Conservation (phyloP, 306 rosid genomes). For the Clitoria ternatea region DNA sequence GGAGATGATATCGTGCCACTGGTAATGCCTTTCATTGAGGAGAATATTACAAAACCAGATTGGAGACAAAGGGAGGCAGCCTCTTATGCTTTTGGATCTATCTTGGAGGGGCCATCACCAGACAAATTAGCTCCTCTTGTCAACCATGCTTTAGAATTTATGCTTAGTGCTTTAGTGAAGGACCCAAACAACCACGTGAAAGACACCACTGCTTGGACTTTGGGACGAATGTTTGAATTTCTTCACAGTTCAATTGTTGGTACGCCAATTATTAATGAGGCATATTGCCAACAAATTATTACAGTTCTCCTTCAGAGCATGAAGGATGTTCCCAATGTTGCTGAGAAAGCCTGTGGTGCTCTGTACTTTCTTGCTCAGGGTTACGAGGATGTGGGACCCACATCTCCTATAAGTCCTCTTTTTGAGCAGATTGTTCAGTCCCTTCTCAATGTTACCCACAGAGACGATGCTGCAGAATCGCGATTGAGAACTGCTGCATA, state of each 20-base stretch:
- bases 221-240: constrained; percentile 90
- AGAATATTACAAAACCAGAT: constrained; percentile 77
- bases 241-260: constrained; percentile 74
- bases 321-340: constrained; percentile 91
- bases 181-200: constrained; percentile 87
- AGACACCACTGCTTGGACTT: constrained; percentile 95
- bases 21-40: constrained; percentile 86
- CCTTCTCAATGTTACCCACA: constrained; percentile 70
- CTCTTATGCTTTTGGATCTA: constrained; percentile 91
- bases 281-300: constrained; percentile 74
- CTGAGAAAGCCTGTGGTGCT: constrained; percentile 96
- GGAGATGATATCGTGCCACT: constrained; percentile 84
- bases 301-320: constrained; percentile 88
- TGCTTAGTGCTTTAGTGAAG: constrained; percentile 71
- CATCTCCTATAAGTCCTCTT: constrained; percentile 75
- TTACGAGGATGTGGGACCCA: constrained; percentile 62
- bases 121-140: constrained; percentile 69
- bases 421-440: constrained; percentile 80
- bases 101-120: constrained; percentile 89
- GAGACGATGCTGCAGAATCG: constrained; percentile 87
- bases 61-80: constrained; percentile 98
- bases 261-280: constrained; percentile 69
- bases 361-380: constrained; percentile 89
- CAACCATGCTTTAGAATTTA: constrained; percentile 64
- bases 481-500: constrained; percentile 78